Evolutionary conservation across 176 grass and related monocot genomes (phyloP).

Genomic region (Oryza meyeriana): DNA sequence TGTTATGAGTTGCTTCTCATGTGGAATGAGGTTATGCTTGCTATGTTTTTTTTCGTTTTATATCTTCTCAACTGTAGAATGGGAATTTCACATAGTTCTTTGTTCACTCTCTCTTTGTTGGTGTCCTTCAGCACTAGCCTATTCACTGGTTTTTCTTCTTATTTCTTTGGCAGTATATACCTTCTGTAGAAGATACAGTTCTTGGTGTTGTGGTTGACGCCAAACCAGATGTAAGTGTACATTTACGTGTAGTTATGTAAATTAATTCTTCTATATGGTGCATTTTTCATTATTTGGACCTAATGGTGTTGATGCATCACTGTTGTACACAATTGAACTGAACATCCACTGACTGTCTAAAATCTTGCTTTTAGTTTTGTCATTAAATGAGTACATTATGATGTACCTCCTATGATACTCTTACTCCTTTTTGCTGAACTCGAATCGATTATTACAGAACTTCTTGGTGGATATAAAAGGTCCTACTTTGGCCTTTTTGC

Average conservation of each 20-base stretch:
- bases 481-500: conserved; percentile 65
- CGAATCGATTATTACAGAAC: conserved; percentile 55
- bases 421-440: not conserved
- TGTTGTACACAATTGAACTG: not conserved
- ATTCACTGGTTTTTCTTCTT: conserved; percentile 26
- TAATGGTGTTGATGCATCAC: not conserved
- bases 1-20: not conserved
- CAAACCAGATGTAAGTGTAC: conserved; percentile 82
- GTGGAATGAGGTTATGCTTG: not conserved
- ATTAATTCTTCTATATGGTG: not conserved
- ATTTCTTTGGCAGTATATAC: conserved; percentile 61
- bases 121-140: not conserved
- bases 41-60: not conserved
- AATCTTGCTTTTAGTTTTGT: conserved; percentile 8
- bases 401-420: conserved; percentile 10
- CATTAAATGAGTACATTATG: conserved; percentile 7
- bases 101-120: not conserved
- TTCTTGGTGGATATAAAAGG: conserved; percentile 97
- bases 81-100: not conserved
- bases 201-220: conserved; percentile 83
- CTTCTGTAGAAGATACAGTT: conserved; percentile 66
- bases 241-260: conserved; percentile 11
- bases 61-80: not conserved
- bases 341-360: not conserved
- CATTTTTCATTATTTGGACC: not conserved